Conservation (phyloP, 352 stramenopile genomes). For the Peronospora belbahrii region DNA sequence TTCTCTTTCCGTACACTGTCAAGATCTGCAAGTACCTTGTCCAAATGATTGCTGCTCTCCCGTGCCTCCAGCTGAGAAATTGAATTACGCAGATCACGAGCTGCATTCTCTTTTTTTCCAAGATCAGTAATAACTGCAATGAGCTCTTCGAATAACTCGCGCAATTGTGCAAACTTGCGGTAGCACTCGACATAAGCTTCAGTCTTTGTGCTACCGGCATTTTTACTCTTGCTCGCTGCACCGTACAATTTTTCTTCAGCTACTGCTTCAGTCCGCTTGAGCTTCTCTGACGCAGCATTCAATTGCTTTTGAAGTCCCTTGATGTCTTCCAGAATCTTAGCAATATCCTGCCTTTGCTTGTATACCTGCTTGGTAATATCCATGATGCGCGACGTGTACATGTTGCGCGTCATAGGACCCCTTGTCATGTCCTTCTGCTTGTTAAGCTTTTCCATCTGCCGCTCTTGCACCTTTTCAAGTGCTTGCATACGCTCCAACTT, state of each 20-base stretch:
- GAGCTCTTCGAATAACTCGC: conserved; percentile 80
- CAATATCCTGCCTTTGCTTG: conserved; percentile 85
- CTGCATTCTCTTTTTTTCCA: conserved; percentile 70
- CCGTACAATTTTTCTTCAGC: conserved; percentile 80
- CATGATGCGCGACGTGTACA: conserved; percentile 86
- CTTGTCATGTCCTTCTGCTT: conserved; percentile 13
- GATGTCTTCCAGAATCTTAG: conserved; percentile 77
- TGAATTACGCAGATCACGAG: conserved; percentile 77
- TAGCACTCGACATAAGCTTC: conserved; percentile 74
- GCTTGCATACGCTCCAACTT: conserved; percentile 52
- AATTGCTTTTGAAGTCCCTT: conserved; percentile 70
- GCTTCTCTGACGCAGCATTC: conserved; percentile 65
- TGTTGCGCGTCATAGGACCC: conserved; percentile 46
- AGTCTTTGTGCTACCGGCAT: conserved; percentile 13
- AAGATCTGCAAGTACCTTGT: conserved; percentile 67
- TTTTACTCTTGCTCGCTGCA: conserved; percentile 39
- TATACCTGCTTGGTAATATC: conserved; percentile 88
- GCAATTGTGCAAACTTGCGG: conserved; percentile 72
- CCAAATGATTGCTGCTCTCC: conserved; percentile 57
- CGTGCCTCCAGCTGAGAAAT: conserved; percentile 72
- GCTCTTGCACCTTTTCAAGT: conserved; percentile 54
- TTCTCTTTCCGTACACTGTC: conserved; percentile 68
- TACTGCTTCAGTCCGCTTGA: conserved; percentile 77
- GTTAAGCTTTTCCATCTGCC: conserved; percentile 14
- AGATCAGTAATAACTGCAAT: conserved; percentile 55